phyloP scores from a whole-genome alignment of 306 rosid genomes.

The Pterocarpus macrocarpus region DNA sequence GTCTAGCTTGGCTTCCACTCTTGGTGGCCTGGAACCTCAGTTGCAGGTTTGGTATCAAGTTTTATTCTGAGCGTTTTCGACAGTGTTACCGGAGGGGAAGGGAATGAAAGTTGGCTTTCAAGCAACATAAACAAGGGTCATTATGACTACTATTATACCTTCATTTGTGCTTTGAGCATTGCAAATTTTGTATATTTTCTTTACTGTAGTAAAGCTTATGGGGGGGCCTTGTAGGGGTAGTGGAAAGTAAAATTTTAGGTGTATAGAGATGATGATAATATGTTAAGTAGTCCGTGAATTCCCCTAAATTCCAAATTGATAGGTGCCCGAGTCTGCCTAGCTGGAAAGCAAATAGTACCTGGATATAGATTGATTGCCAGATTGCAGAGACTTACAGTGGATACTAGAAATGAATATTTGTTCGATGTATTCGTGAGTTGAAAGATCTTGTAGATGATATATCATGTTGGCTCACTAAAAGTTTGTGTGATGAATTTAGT shows the following conservation, averaged over 20 bases:
- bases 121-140: constrained; percentile 54
- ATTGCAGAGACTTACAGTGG: background rate
- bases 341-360: background rate
- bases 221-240: constrained; percentile 39
- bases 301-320: background rate
- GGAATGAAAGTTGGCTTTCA: constrained; percentile 45
- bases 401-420: no score
- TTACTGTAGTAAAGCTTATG: constrained; percentile 48
- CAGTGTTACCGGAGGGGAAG: constrained; percentile 27
- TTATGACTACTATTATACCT: constrained; percentile 40
- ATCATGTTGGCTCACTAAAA: no score
- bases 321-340: background rate
- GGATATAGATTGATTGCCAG: background rate
- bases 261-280: background rate
- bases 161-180: constrained; percentile 36
- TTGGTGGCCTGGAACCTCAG: constrained; percentile 27
- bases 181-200: constrained; percentile 43
- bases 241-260: constrained; percentile 10
- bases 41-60: constrained; percentile 42
- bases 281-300: constrained; percentile 1
- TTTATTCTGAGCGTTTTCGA: constrained; percentile 40
- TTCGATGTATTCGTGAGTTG: no score
- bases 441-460: no score
- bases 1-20: constrained; percentile 41
- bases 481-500: no score